A percentile compares a stretch with the other conserved stretches of the same genome.
phyloP scores from a whole-genome alignment of 2,329 filamentous ascomycete genomes.

The Botryosphaeria dothidea region DNA sequence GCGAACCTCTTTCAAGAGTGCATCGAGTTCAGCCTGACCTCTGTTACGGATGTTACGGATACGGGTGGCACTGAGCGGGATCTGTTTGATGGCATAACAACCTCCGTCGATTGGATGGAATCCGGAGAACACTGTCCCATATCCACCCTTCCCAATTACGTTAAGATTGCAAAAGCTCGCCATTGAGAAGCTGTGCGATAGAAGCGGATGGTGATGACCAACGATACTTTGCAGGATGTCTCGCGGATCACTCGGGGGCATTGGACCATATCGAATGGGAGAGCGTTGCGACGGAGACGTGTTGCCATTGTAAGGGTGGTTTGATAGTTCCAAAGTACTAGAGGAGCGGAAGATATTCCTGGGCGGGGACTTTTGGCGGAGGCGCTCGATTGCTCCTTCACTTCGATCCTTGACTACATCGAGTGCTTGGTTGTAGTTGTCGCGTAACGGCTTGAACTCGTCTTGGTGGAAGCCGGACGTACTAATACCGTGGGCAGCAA shows the following conservation, averaged over 20 bases:
- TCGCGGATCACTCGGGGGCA: slow-evolving; percentile 22
- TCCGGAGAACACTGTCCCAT: slow-evolving; percentile 64
- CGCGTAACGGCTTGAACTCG: slow-evolving; percentile 8
- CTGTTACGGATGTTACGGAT: slow-evolving; percentile 54
- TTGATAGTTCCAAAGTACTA: not conserved
- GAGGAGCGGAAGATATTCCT: not conserved
- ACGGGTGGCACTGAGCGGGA: slow-evolving; percentile 56
- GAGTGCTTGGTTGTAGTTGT: slow-evolving; percentile 3
- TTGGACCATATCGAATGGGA: not conserved
- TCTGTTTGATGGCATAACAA: slow-evolving; percentile 67
- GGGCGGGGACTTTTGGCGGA: not conserved
- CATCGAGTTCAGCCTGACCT: slow-evolving; percentile 56
- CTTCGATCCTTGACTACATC: not conserved
- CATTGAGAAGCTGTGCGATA: slow-evolving; percentile 54
- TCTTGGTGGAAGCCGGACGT: not conserved
- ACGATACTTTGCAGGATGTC: slow-evolving; percentile 23
- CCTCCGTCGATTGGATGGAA: slow-evolving; percentile 62
- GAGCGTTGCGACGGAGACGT: not conserved
- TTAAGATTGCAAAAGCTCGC: slow-evolving; percentile 35
- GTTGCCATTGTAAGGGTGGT: not conserved
- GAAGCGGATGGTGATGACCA: slow-evolving; percentile 40
- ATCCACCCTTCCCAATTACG: slow-evolving; percentile 64
- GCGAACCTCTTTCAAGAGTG: slow-evolving; percentile 60
- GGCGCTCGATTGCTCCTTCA: not conserved
- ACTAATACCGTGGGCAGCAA: not conserved